Percentiles rank a stretch among this genome's conserved stretches.
These are phyloP conservation scores for Sphagnurus paluster DNA, from an alignment of 1,284 basidiomycete species.

Conservation along the genomic window DNA sequence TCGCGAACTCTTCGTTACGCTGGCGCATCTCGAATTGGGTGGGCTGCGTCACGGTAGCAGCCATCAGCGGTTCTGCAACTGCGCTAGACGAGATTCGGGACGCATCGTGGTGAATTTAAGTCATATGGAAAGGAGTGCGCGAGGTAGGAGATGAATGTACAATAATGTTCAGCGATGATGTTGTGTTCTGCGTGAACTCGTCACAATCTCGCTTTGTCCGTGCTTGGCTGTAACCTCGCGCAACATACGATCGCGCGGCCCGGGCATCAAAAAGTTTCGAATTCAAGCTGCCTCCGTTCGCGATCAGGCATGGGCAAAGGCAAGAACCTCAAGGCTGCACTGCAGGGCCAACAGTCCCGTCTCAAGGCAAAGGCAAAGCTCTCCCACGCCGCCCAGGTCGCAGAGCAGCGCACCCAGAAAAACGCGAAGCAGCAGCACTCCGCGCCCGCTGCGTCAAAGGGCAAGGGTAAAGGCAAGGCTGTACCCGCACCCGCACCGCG, in stretches of 20 bases:
- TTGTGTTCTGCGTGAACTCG: slow-evolving; percentile 11
- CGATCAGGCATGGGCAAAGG: slow-evolving; percentile 41
- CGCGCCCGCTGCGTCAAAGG: slow-evolving; percentile 12
- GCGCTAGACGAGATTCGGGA: neutral
- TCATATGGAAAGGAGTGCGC: slow-evolving; percentile 13
- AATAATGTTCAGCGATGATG: too few relatives aligned
- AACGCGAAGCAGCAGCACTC: slow-evolving; percentile 23
- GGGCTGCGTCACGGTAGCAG: slow-evolving; percentile 43
- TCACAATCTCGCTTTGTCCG: too few relatives aligned
- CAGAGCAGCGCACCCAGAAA: slow-evolving; percentile 47
- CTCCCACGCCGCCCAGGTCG: slow-evolving; percentile 48
- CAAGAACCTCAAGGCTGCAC: slow-evolving; percentile 64
- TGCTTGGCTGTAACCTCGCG: too few relatives aligned
- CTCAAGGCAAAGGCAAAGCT: slow-evolving; percentile 59
- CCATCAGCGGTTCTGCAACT: neutral
- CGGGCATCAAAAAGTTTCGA: too few relatives aligned
- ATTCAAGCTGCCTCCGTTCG: too few relatives aligned
- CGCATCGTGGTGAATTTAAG: slow-evolving; percentile 13
- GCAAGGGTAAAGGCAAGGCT: slow-evolving; percentile 33
- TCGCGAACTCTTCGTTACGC: slow-evolving; percentile 76
- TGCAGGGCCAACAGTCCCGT: slow-evolving; percentile 67
- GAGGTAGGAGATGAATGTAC: slow-evolving; percentile 8
- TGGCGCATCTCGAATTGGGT: slow-evolving; percentile 79
- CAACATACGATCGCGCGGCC: too few relatives aligned
- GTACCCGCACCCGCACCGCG: slow-evolving; percentile 20